Evolutionary conservation across 2,329 filamentous ascomycete species (phyloP), one percentile per base, ranked within the genome.

Genomic region (Arthrinium puccinioides): DNA sequence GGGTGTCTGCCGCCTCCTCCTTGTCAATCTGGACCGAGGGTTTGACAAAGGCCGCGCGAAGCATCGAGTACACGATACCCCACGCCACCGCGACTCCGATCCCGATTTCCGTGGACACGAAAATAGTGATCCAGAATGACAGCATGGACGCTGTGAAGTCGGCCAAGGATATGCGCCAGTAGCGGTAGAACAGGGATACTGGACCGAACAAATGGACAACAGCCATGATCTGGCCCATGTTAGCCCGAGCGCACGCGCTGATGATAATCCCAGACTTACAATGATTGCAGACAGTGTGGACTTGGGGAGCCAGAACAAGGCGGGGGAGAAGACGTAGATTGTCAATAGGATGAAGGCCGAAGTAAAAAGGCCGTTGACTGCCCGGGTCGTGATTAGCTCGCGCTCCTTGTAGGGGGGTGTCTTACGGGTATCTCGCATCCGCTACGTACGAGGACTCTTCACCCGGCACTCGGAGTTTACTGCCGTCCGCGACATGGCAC

Each of bases 301-400:
- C 46, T 80, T 79, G 1, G 79, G 79, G n/a, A 83, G 76, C 75
- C 76, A 84, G 57, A 77, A 81, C 0, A 84, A 64, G 0, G 74
- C 71, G 0, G 70, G 72, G 0, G 72, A 72, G 25, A 82, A 69
- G 41, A 76, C 68, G 49, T 76, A 82, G 19, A 83, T 70, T 15
- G 70, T 76, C 2, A 82, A 54, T 7, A 83, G 59, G 14, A 83
- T 75, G 32, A 79, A 74, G 5, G 67, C 75, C 3, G 76, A 70
- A 0, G 79, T 80, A 37, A 83, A 62, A 16, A 78, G 46, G 5
- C 78, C 77, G 28, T 72, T 77, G 0, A 80, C n/a, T n/a, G n/a
- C n/a, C n/a, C n/a, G n/a, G n/a, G n/a, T n/a, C n/a, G n/a, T n/a
- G n/a, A n/a, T n/a, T n/a, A n/a, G n/a, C n/a, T n/a, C n/a, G n/a